Base-by-base conservation (phyloP, 129 eudicot species). In the Chrysanthemum seticuspe region DNA sequence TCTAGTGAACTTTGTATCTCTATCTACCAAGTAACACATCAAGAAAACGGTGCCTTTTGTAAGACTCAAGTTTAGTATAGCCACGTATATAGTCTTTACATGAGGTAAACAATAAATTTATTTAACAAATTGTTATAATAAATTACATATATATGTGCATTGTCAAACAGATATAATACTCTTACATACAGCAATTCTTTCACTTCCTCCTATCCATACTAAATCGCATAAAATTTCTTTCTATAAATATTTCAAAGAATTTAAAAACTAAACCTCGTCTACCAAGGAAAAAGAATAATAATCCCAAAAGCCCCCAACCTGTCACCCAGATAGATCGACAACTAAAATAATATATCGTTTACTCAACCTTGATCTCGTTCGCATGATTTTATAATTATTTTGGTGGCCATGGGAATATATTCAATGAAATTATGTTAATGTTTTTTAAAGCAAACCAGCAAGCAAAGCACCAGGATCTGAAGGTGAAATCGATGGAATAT, bases 381-480 rank as follows among this genome's bases (percentile, higher is more conserved):
- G 6, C 55, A 40, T 40, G 47, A 40, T 59, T 67, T n/a, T 44
- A 54, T 3, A 1, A n/a, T 16, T 0, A 18, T 64, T 74, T 68
- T 47, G 58, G 50, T 34, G 27, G 49, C 56, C 71, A 70, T 51
- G 18, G 16, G 53, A 68, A 61, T 29, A 29, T 29, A 11, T 48
- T 50, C 36, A 23, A 53, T 25, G 58, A 77, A 56, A 45, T 45
- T 68, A 15, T 59, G 61, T 62, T 49, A 8, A 52, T 2, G 25
- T 60, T 19, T 52, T 61, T 85, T 69, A 88, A 65, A 92, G 89
- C 83, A 92, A 86, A 73, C 91, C 96, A 63, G 98, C 98, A 73
- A 92, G 90, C 65, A 87, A 65, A 73, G 87, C 95, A 62, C 95
- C 98, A 15, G 96, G 95, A 83, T 89, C 96, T 63, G 91, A 83